These are phyloP conservation scores for Pelargonium citronellum DNA, from an alignment of 441 rosid species.

Conservation along the genomic window DNA sequence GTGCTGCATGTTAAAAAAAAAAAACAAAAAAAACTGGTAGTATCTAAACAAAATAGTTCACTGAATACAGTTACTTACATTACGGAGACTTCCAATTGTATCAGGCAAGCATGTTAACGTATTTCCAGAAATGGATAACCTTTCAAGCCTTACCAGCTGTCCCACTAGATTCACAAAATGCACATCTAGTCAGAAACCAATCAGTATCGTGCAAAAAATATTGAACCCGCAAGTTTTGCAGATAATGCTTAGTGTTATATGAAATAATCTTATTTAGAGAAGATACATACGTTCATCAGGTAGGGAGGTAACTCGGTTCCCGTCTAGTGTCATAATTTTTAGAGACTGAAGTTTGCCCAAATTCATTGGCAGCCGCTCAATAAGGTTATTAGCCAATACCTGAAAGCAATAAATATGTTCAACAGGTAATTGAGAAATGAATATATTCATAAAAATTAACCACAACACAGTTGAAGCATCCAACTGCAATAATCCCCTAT, in stretches of 20 bases:
- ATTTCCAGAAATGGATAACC: slow-evolving; percentile 68
- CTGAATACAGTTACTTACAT: slow-evolving; percentile 46
- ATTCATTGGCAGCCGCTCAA: slow-evolving; percentile 63
- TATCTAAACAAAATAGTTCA: slow-evolving; percentile 4
- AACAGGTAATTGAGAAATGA: neutral
- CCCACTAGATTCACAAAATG: slow-evolving; percentile 53
- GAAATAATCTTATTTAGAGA: slow-evolving; percentile 25
- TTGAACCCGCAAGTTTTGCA: slow-evolving; percentile 14
- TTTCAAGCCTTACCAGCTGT: slow-evolving; percentile 86
- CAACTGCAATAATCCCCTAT: neutral
- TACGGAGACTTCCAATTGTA: slow-evolving; percentile 90
- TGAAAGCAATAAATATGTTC: slow-evolving; percentile 27
- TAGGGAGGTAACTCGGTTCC: slow-evolving; percentile 62
- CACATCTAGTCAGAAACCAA: slow-evolving; percentile 19
- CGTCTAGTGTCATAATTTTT: slow-evolving; percentile 79
- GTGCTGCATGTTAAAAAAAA: neutral
- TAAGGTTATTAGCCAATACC: slow-evolving; percentile 64
- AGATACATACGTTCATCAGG: slow-evolving; percentile 87
- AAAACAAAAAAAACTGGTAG: neutral
- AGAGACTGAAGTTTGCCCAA: slow-evolving; percentile 85
- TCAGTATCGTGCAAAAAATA: slow-evolving; percentile 1
- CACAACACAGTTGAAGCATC: neutral
- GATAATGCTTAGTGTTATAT: slow-evolving; percentile 8
- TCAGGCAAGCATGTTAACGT: slow-evolving; percentile 66
- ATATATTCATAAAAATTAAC: neutral